A percentile compares a stretch with the other conserved stretches of the same genome.
These are phyloP conservation scores for Venturiaceae sp. DNA, from an alignment of 2,329 filamentous ascomycete genomes.

Conservation along the genomic window DNA sequence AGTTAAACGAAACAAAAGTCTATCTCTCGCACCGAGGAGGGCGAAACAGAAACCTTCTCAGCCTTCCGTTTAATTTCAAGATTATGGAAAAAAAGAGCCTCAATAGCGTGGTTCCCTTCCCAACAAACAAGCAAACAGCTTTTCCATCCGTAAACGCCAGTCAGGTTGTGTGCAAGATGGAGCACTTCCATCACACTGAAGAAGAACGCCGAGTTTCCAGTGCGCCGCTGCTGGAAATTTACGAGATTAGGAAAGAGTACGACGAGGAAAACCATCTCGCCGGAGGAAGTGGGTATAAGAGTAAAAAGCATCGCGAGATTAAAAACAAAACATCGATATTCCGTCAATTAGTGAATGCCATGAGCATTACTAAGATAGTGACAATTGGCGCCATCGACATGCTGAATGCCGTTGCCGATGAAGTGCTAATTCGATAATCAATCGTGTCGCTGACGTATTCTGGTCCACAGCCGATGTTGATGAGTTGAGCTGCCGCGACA, in stretches of 20 bases:
- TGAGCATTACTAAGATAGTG: background rate
- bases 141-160: background rate
- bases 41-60: too few species aligned
- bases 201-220: background rate
- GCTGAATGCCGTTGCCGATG: background rate
- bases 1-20: background rate
- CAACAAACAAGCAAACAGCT: background rate
- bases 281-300: background rate
- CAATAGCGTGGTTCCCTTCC: background rate
- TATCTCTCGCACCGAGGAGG: background rate
- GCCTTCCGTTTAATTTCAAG: too few species aligned
- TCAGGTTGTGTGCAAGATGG: background rate
- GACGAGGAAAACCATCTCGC: background rate
- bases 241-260: background rate
- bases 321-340: background rate
- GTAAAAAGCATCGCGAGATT: background rate
- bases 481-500: slow-evolving; percentile 55
- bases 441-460: slow-evolving; percentile 43
- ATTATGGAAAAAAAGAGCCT: too few species aligned
- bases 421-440: slow-evolving; percentile 23
- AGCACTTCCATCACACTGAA: background rate
- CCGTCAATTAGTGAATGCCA: background rate
- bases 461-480: slow-evolving; percentile 56
- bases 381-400: background rate
- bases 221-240: background rate